Conservation (phyloP, 1,284 basidiomycete species). For the Boletus nobilissimus region DNA sequence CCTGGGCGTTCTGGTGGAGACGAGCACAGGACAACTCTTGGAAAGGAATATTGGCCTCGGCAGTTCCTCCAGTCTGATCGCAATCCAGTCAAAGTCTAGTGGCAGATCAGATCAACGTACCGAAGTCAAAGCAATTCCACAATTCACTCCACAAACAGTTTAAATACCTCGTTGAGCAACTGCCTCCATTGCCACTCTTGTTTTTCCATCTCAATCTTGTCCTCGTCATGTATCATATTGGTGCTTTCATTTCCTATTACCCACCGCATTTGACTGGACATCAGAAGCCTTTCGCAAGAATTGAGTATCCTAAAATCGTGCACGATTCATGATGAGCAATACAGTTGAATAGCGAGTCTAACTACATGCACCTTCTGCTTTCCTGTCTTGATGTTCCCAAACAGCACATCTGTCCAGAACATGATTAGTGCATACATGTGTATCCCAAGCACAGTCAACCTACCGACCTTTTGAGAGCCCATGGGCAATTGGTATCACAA, state of each 20-base stretch:
- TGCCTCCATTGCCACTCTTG: conserved; percentile 92
- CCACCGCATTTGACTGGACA: conserved; percentile 98
- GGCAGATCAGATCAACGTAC: conserved; percentile 54
- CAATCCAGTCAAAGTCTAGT: conserved; percentile 28
- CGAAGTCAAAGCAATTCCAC: conserved; percentile 82
- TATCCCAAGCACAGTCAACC: conserved; percentile 39
- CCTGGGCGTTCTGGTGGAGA: background rate
- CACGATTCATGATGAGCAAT: no score
- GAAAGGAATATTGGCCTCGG: conserved; percentile 98
- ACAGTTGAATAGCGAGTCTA: background rate
- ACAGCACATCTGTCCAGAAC: conserved; percentile 79
- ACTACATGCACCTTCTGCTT: conserved; percentile 95
- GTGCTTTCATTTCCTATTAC: conserved; percentile 97
- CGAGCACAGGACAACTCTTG: conserved; percentile 90
- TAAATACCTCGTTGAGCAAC: conserved; percentile 95
- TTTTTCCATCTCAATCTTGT: conserved; percentile 99
- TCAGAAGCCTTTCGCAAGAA: conserved; percentile 99
- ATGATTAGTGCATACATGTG: conserved; percentile 18
- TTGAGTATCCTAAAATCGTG: conserved; percentile 83
- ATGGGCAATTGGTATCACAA: conserved; percentile 91
- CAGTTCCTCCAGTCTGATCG: conserved; percentile 76
- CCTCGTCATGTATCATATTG: conserved; percentile 98
- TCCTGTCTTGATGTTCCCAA: conserved; percentile 98
- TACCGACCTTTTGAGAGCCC: conserved; percentile 90
- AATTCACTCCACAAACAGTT: conserved; percentile 92